Conservation (phyloP, 495 filamentous ascomycete genomes). For the Daldinia grandis region DNA sequence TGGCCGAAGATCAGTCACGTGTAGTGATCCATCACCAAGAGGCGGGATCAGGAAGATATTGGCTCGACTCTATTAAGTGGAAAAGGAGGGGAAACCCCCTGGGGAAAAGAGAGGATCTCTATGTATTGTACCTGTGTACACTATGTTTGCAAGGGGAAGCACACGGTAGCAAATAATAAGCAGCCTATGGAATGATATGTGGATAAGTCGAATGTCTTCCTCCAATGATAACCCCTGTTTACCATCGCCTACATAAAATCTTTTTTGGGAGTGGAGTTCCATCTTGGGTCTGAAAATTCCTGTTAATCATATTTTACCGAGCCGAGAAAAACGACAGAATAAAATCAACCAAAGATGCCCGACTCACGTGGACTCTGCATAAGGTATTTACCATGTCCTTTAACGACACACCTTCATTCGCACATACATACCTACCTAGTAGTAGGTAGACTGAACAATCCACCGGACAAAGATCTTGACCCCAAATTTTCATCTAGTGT, state of each 20-base stretch:
- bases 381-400: not conserved
- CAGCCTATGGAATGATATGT: constrained; percentile 4
- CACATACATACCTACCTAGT: no score
- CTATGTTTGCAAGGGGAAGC: not conserved
- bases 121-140: no score
- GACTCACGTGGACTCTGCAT: constrained; percentile 6
- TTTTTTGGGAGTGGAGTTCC: constrained; percentile 16
- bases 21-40: constrained; percentile 14
- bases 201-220: constrained; percentile 5
- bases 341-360: not conserved
- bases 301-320: constrained; percentile 36
- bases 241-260: not conserved
- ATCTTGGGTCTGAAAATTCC: constrained; percentile 16
- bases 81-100: constrained; percentile 35
- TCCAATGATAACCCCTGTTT: constrained; percentile 19
- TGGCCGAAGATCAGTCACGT: constrained; percentile 23
- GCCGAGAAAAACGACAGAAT: constrained; percentile 4
- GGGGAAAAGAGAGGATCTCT: constrained; percentile 7
- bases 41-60: not conserved
- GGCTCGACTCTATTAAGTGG: constrained; percentile 37
- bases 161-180: constrained; percentile 10
- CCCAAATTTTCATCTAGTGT: not conserved
- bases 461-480: not conserved
- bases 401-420: not conserved
- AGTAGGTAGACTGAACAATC: constrained; percentile 6